Conservation (phyloP, 768 basidiomycete species). For the Hygrocybe coccinea region DNA sequence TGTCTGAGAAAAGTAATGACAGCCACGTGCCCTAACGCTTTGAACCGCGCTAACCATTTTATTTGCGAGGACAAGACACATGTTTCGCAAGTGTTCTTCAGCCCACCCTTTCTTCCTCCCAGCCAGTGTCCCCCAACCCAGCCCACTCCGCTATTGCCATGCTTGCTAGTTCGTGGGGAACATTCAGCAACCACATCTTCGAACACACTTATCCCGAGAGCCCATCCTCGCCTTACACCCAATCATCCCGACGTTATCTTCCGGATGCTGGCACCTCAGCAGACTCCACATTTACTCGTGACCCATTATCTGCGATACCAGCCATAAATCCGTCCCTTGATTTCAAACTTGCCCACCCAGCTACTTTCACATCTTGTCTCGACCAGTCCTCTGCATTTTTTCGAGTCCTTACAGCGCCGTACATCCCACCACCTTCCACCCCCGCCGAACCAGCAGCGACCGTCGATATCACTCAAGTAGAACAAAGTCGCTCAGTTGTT, state of each 20-base stretch:
- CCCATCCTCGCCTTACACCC: neutral
- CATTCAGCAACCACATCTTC: neutral
- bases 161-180: neutral
- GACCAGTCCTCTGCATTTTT: slow-evolving; percentile 13
- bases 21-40: neutral
- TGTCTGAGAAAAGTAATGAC: neutral
- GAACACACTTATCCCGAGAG: neutral
- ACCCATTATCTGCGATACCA: neutral
- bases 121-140: neutral
- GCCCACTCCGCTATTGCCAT: neutral
- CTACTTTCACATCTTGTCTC: slow-evolving; percentile 5
- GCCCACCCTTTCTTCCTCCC: neutral
- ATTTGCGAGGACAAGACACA: slow-evolving; percentile 2
- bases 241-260: neutral
- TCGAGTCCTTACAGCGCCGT: slow-evolving; percentile 11
- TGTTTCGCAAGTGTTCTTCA: neutral
- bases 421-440: neutral
- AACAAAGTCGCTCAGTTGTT: neutral
- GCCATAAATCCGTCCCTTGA: neutral
- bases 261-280: neutral
- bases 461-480: neutral
- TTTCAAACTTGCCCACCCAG: neutral
- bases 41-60: neutral
- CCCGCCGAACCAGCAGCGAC: neutral
- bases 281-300: neutral